A percentile compares a stretch with the other conserved stretches of the same genome.
Evolutionary conservation across 2,329 filamentous ascomycete species (phyloP).

Genomic region (Penicillium vulpinum): DNA sequence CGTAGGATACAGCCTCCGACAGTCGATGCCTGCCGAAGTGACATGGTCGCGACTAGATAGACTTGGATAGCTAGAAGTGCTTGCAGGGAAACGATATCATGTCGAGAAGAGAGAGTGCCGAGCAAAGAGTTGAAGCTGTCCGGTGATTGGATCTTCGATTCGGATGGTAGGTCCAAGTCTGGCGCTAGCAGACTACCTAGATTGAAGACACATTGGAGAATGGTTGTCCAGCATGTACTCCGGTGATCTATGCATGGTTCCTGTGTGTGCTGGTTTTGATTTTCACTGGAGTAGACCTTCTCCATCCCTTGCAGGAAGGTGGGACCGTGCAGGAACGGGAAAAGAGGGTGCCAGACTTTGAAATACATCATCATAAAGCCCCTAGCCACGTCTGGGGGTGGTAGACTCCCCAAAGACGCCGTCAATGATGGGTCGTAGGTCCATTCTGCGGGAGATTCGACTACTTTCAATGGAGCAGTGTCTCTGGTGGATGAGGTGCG

Average conservation of each 20-base stretch:
- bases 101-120: conserved; percentile 40
- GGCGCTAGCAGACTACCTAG: conserved; percentile 43
- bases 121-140: conserved; percentile 42
- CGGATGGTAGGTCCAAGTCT: conserved; percentile 34
- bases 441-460: conserved; percentile 24
- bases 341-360: conserved; percentile 54
- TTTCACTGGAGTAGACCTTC: conserved; percentile 38
- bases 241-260: conserved; percentile 18
- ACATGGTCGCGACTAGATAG: conserved; percentile 51
- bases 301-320: conserved; percentile 51
- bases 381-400: conserved; percentile 37
- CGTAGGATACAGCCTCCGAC: conserved; percentile 51
- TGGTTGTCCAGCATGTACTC: conserved; percentile 36
- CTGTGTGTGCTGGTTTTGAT: not conserved
- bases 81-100: conserved; percentile 51
- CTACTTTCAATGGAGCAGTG: not conserved
- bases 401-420: conserved; percentile 28
- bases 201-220: conserved; percentile 55
- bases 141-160: conserved; percentile 41
- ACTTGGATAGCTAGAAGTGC: conserved; percentile 52
- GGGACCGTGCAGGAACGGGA: conserved; percentile 55
- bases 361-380: conserved; percentile 53
- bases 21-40: conserved; percentile 51
- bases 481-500: conserved; percentile 4
- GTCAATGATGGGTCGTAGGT: conserved; percentile 30